Evolutionary conservation across 441 rosid species (phyloP), one percentile per base, ranked within the genome.

Genomic region (Biscutella laevigata): DNA sequence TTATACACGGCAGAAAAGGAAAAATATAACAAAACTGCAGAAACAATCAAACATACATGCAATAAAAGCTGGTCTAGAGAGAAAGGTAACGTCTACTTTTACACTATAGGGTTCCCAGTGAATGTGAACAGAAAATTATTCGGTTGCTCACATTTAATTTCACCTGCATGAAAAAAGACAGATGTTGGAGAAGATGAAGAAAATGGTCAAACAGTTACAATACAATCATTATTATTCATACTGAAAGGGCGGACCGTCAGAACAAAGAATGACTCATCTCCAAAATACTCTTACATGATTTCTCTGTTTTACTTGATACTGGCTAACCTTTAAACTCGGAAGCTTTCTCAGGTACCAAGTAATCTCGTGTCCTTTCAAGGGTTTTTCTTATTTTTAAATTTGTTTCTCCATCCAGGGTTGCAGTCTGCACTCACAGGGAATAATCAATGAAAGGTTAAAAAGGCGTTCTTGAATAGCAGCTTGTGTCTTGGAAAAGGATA

Each of bases 381-480:
- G 91, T 97, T 77, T 89, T 94, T 76, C 99, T 82, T 40, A 94
- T 89, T 78, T 94, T 94, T 68, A 94, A 76, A 79, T 89, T 94
- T 66, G 99, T 94, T 83, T 94, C 99, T 38, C 99, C 99, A 46
- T 94, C 97, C 76, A 94, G 83, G 71, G 89, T 94, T 62, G 99
- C 90, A 55, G 99, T 94, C 99, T 94, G 73, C 72, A 71, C 35
- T 25, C 60, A 21, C 26, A 39, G 33, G 29, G 21, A 19, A 64
- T 30, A 47, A 11, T 25, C 39, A 40, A 48, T 38, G 17, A 39
- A 33, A 32, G 12, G n/a, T n/a, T n/a, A n/a, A n/a, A n/a, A n/a
- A n/a, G n/a, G n/a, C n/a, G n/a, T n/a, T n/a, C n/a, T n/a, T n/a
- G n/a, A 17, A 17, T 17, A 17, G 20, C 20, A 17, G 20, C 20